Conservation (phyloP, 2,329 filamentous ascomycete species). For the Orbilia ellipsospora region DNA sequence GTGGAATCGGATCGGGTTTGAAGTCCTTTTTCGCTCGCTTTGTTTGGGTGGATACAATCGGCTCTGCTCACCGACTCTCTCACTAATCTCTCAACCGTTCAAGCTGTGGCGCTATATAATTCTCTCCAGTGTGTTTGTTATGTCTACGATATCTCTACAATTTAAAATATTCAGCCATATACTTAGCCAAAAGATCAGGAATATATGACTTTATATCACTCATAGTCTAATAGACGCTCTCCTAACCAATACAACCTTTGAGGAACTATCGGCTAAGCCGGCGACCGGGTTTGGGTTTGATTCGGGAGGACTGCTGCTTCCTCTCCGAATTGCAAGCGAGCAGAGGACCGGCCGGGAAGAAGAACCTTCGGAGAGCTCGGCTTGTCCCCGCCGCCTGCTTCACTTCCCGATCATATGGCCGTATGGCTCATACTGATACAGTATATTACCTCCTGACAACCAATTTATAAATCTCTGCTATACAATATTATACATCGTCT, state of each 20-base stretch:
- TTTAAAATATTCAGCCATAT: neutral
- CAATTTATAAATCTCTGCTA: neutral
- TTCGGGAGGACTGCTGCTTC: conserved; percentile 31
- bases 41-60: conserved; percentile 48
- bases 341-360: neutral
- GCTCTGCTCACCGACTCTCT: conserved; percentile 24
- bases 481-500: conserved; percentile 43
- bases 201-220: conserved; percentile 35
- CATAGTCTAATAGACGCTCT: conserved; percentile 2
- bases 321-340: conserved; percentile 26
- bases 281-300: conserved; percentile 21
- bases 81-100: too few species aligned
- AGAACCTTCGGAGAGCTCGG: conserved; percentile 40
- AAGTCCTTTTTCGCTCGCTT: conserved; percentile 30
- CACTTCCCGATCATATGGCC: conserved; percentile 35
- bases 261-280: conserved; percentile 29
- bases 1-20: conserved; percentile 34
- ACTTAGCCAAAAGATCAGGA: neutral
- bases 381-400: conserved; percentile 31
- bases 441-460: neutral
- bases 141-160: too few species aligned
- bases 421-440: neutral
- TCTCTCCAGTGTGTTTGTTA: conserved; percentile 12
- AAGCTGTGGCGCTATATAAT: neutral
- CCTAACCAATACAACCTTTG: neutral